These are phyloP conservation scores for Nannochloris sp. DNA, from an alignment of 139 green algal genomes.

Conservation along the genomic window DNA sequence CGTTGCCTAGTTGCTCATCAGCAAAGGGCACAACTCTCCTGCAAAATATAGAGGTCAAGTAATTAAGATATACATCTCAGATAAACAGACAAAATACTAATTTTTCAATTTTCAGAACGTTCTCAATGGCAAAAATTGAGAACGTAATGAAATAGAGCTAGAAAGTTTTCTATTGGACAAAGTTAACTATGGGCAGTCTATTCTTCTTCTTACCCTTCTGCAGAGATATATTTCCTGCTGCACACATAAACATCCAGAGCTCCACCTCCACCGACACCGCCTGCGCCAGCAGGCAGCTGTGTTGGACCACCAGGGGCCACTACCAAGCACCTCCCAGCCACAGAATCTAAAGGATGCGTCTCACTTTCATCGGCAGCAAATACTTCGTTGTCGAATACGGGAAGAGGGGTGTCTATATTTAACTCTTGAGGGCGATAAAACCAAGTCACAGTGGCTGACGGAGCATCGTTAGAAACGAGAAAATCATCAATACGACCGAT, in stretches of 20 bases:
- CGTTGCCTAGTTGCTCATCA: not conserved
- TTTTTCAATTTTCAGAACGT: not conserved
- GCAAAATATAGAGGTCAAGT: no score
- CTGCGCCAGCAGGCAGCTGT: no score
- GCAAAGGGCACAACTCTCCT: slow-evolving; percentile 19
- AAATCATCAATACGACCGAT: slow-evolving; percentile 9
- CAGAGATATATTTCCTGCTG: slow-evolving; percentile 21
- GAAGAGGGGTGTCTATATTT: not conserved
- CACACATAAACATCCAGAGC: slow-evolving; percentile 20
- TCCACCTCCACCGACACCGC: no score
- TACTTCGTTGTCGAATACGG: slow-evolving; percentile 9
- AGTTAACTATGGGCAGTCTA: no score
- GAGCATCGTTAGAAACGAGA: not conserved
- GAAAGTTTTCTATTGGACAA: no score
- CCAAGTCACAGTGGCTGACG: slow-evolving; percentile 9
- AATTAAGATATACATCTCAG: no score
- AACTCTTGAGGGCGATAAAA: slow-evolving; percentile 21
- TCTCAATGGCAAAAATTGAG: not conserved
- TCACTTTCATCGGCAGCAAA: slow-evolving; percentile 23
- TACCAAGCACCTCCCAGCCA: slow-evolving; percentile 21
- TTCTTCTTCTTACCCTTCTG: no score
- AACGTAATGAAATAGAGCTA: not conserved
- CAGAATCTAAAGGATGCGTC: slow-evolving; percentile 9
- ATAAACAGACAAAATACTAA: not conserved
- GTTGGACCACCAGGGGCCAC: not conserved